These are phyloP conservation scores for Tylopilus sp. DNA, from an alignment of 768 basidiomycete species.

Conservation along the genomic window DNA sequence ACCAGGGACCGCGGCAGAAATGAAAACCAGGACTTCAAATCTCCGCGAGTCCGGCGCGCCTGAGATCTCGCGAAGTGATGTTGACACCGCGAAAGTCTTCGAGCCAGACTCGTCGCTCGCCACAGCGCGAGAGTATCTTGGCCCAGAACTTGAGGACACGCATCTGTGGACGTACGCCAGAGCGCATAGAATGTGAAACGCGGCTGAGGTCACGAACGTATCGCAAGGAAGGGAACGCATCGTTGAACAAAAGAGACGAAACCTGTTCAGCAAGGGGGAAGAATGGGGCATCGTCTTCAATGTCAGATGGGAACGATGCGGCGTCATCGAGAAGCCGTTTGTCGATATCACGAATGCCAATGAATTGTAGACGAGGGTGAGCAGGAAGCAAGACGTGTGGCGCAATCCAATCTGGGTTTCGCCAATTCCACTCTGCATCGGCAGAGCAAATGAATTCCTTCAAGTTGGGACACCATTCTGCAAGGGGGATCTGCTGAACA, in stretches of 20 bases:
- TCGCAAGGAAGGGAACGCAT: constrained; percentile 59
- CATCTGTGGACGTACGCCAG: constrained; percentile 28
- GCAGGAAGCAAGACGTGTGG: constrained; percentile 68
- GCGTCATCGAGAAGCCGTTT: constrained; percentile 51
- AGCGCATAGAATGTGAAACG: constrained; percentile 53
- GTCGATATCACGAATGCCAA: constrained; percentile 72
- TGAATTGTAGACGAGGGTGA: constrained; percentile 59
- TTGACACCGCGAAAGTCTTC: constrained; percentile 64
- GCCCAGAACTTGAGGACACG: constrained; percentile 48
- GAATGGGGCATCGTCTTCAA: constrained; percentile 47
- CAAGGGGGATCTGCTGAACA: constrained; percentile 44
- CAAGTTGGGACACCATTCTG: constrained; percentile 69
- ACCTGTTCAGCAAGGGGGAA: constrained; percentile 67
- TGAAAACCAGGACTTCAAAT: constrained; percentile 2
- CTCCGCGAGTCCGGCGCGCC: constrained; percentile 31
- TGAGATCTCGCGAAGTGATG: constrained; percentile 45
- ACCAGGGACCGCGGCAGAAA: neutral
- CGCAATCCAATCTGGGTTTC: constrained; percentile 75
- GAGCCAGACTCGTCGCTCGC: constrained; percentile 54
- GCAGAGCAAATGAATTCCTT: constrained; percentile 70
- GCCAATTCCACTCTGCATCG: constrained; percentile 82
- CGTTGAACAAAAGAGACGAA: constrained; percentile 49
- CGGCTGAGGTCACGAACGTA: constrained; percentile 65
- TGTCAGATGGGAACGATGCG: constrained; percentile 28
- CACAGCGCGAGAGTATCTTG: constrained; percentile 47